These are phyloP conservation scores for Cupressus sempervirens DNA, from an alignment of 75 land plant species.

Conservation along the genomic window DNA sequence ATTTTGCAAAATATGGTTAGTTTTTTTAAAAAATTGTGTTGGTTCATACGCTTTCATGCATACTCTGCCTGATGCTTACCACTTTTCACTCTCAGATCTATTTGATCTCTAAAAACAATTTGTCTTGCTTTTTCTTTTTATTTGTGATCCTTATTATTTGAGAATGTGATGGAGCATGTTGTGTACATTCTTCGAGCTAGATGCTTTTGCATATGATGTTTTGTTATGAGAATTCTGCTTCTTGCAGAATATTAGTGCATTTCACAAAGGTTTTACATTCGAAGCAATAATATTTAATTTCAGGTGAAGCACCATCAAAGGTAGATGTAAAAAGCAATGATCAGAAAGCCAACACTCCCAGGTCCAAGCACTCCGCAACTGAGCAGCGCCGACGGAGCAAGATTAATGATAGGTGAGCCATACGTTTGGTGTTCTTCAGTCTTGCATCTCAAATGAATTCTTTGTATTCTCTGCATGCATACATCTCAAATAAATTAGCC, in stretches of 20 bases:
- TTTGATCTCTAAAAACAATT: neutral
- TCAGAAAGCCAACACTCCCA: slow-evolving; percentile 60
- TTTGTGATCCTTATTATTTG: neutral
- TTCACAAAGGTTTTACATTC: neutral
- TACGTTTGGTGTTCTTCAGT: neutral
- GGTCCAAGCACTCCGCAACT: slow-evolving; percentile 92
- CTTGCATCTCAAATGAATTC: neutral
- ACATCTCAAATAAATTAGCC: neutral
- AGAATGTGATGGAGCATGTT: neutral
- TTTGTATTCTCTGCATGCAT: neutral
- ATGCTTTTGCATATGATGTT: neutral
- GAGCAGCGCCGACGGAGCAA: slow-evolving; percentile 91
- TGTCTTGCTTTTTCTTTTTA: neutral
- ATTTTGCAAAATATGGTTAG: neutral
- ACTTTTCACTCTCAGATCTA: neutral
- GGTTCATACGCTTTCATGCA: neutral
- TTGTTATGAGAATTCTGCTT: neutral
- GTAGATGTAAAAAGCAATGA: slow-evolving; percentile 54
- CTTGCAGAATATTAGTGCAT: neutral
- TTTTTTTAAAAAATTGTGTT: neutral
- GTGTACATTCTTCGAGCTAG: neutral
- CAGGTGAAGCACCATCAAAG: slow-evolving; percentile 32
- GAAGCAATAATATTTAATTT: neutral
- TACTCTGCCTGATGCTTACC: neutral
- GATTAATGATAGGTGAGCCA: slow-evolving; percentile 78